Evolutionary conservation across 1,139 yeast species (phyloP).

Genomic region (Candida tropicalis): DNA sequence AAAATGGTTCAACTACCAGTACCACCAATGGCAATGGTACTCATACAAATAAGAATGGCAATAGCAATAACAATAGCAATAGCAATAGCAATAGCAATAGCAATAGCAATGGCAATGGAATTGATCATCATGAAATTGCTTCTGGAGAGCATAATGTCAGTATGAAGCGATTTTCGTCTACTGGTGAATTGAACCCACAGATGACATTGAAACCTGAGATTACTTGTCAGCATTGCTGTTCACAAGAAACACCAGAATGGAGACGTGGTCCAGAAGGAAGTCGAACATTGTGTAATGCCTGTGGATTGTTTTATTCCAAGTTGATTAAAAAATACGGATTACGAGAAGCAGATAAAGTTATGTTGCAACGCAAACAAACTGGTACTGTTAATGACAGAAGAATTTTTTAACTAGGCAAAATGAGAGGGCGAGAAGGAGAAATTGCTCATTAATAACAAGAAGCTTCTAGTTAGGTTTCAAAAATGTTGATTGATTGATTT

Average conservation of each 20-base stretch:
- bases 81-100: background rate
- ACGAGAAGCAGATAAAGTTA: conserved; percentile 26
- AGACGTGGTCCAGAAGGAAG: conserved; percentile 48
- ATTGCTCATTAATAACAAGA: too few relatives aligned
- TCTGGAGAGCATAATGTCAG: background rate
- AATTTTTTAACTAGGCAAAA: conserved; percentile 13
- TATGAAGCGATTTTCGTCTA: background rate
- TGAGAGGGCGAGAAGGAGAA: too few relatives aligned
- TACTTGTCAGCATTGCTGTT: conserved; percentile 32
- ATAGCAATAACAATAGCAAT: background rate
- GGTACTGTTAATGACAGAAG: conserved; percentile 26
- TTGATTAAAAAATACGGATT: conserved; percentile 30
- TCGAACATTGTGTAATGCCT: conserved; percentile 48
- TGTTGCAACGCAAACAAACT: conserved; percentile 27
- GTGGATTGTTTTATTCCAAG: conserved; percentile 46
- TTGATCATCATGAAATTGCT: background rate
- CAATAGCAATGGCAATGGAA: background rate
- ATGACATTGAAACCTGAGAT: conserved; percentile 20
- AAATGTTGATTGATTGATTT: background rate
- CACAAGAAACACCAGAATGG: conserved; percentile 48
- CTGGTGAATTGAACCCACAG: conserved; percentile 23
- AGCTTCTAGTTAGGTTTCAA: too few relatives aligned
- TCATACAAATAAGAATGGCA: background rate
- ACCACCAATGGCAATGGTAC: too few relatives aligned
- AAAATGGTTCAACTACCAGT: conserved; percentile 2